Evolutionary conservation across 139 green algal genomes (phyloP).

Genomic region (Microglena sp.): DNA sequence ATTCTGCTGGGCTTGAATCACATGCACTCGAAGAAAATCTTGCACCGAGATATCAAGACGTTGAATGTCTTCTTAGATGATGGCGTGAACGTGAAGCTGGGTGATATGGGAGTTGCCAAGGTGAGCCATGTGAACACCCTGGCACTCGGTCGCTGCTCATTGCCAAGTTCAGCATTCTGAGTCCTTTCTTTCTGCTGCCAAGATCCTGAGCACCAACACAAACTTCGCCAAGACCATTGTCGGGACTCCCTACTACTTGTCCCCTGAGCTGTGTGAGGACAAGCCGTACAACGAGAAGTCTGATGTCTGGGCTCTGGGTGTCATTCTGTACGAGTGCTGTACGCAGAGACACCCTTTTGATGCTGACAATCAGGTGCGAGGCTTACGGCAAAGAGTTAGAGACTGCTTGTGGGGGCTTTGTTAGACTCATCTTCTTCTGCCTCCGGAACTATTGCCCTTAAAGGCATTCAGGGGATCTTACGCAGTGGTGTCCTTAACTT

Average conservation of each 20-base stretch:
- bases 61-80: slow-evolving; percentile 55
- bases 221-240: slow-evolving; percentile 60
- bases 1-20: slow-evolving; percentile 53
- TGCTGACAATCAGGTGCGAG: slow-evolving; percentile 48
- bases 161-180: neutral
- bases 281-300: slow-evolving; percentile 61
- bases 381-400: neutral
- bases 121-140: slow-evolving; percentile 9
- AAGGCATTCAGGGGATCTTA: no score
- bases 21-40: slow-evolving; percentile 54
- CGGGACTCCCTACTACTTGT: slow-evolving; percentile 50
- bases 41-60: slow-evolving; percentile 65
- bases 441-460: neutral
- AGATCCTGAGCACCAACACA: slow-evolving; percentile 46
- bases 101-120: slow-evolving; percentile 55
- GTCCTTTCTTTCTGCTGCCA: neutral
- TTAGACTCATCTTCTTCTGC: neutral
- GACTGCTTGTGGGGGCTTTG: neutral
- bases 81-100: slow-evolving; percentile 49
- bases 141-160: no score
- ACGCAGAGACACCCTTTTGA: slow-evolving; percentile 55
- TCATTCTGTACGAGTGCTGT: slow-evolving; percentile 62
- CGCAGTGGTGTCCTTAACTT: no score
- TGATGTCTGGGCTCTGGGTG: slow-evolving; percentile 56
- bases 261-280: slow-evolving; percentile 62